phyloP scores from a whole-genome alignment of 176 grass and related monocot species.

The Paspalum vaginatum region DNA sequence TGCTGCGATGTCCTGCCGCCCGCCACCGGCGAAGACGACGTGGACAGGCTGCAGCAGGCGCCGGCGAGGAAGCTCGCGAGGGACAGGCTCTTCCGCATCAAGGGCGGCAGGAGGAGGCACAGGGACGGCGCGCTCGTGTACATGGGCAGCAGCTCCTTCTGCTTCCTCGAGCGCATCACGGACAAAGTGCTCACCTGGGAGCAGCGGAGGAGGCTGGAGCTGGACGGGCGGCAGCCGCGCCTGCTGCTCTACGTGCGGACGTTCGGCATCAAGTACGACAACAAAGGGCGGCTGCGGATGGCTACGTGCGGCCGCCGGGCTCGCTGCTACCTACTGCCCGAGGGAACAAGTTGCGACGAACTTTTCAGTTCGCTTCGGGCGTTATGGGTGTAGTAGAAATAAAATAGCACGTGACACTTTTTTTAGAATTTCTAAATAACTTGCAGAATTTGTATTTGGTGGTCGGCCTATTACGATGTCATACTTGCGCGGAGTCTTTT shows the following conservation, averaged over 20 bases:
- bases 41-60: neutral
- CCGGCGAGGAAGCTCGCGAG: neutral
- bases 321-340: neutral
- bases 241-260: conserved; percentile 1
- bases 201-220: neutral
- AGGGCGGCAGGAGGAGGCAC: neutral
- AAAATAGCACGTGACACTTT: too few relatives aligned
- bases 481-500: too few relatives aligned
- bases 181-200: neutral
- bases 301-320: conserved; percentile 22
- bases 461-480: too few relatives aligned
- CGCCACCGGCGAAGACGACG: neutral
- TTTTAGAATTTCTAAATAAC: too few relatives aligned
- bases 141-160: conserved; percentile 10
- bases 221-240: neutral
- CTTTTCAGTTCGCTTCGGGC: neutral
- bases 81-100: neutral
- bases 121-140: neutral
- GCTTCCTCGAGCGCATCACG: conserved; percentile 1
- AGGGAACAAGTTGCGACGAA: neutral
- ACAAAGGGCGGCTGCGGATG: neutral
- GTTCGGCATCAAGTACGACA: conserved; percentile 16
- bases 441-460: too few relatives aligned
- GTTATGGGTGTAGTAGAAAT: conserved; percentile 13
- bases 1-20: conserved; percentile 3